phyloP scores from a whole-genome alignment of 1,139 yeast genomes.

The Scheffersomyces insectosa region DNA sequence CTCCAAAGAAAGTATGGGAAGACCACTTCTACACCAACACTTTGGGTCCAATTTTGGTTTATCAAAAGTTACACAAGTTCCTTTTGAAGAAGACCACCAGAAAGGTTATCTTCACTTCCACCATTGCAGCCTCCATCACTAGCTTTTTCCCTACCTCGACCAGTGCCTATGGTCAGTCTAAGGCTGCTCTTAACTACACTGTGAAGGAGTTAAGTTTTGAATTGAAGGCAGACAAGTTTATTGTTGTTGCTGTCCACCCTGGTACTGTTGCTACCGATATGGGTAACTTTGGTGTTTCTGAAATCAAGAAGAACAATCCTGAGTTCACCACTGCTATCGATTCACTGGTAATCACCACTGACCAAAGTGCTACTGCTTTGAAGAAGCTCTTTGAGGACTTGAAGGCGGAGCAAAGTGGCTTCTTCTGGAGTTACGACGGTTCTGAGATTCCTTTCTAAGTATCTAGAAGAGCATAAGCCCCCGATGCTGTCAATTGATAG shows the following conservation, averaged over 20 bases:
- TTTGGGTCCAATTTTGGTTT: conserved; percentile 3
- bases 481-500: too few species aligned
- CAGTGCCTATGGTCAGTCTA: conserved; percentile 28
- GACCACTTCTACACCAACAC: conserved; percentile 2
- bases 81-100: conserved; percentile 3
- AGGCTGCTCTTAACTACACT: too few species aligned
- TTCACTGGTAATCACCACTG: too few species aligned
- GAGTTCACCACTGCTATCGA: too few species aligned
- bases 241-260: conserved; percentile 28
- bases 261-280: conserved; percentile 31
- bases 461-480: too few species aligned
- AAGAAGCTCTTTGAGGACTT: too few species aligned
- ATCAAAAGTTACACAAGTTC: conserved; percentile 1
- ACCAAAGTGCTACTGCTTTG: too few species aligned
- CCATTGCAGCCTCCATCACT: conserved; percentile 4
- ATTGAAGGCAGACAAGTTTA: conserved; percentile 19
- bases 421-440: too few species aligned
- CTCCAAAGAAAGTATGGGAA: background rate
- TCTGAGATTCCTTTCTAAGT: too few species aligned
- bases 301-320: too few species aligned
- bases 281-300: conserved; percentile 7
- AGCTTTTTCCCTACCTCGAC: conserved; percentile 9
- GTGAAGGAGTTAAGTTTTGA: conserved; percentile 21
- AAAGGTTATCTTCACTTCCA: conserved; percentile 4
- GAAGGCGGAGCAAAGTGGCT: too few species aligned